A percentile compares a stretch with the other conserved stretches of the same genome.
phyloP scores from a whole-genome alignment of 768 basidiomycete species.

The Ephemerocybe angulata region DNA sequence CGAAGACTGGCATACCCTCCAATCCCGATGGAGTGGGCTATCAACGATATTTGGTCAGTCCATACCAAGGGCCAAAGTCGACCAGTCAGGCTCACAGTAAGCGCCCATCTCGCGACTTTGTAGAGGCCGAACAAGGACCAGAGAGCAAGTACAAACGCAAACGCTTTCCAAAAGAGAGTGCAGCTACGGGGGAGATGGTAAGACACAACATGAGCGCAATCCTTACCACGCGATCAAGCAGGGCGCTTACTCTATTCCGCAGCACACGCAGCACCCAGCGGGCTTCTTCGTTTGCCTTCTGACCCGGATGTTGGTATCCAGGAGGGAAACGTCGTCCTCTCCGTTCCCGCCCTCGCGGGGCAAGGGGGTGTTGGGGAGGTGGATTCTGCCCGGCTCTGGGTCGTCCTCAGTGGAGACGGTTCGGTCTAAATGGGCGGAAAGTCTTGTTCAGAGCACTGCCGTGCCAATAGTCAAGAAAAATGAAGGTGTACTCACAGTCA shows the following conservation, averaged over 20 bases:
- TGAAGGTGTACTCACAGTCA: background rate
- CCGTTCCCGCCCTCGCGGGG: background rate
- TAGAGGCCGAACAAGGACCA: constrained; percentile 40
- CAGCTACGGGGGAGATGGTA: constrained; percentile 41
- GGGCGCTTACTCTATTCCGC: constrained; percentile 38
- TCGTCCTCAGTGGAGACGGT: constrained; percentile 6
- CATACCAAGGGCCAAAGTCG: background rate
- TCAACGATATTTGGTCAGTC: background rate
- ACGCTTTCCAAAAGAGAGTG: constrained; percentile 50
- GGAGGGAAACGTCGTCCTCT: constrained; percentile 1
- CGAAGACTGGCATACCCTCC: constrained; percentile 54
- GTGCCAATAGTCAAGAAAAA: background rate
- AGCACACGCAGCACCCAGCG: constrained; percentile 46
- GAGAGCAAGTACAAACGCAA: constrained; percentile 45
- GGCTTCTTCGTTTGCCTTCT: constrained; percentile 16
- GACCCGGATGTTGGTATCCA: constrained; percentile 3
- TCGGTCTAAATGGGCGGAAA: background rate
- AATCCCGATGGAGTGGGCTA: constrained; percentile 50
- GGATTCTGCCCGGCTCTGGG: background rate
- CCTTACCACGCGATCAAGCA: background rate
- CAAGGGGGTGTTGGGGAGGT: background rate
- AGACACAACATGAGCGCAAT: too few species aligned
- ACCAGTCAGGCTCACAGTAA: constrained; percentile 33
- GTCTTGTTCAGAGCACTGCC: background rate
- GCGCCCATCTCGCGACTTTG: constrained; percentile 45